Conservation (phyloP, 1,139 yeast species). For the Diutina siamensis region DNA sequence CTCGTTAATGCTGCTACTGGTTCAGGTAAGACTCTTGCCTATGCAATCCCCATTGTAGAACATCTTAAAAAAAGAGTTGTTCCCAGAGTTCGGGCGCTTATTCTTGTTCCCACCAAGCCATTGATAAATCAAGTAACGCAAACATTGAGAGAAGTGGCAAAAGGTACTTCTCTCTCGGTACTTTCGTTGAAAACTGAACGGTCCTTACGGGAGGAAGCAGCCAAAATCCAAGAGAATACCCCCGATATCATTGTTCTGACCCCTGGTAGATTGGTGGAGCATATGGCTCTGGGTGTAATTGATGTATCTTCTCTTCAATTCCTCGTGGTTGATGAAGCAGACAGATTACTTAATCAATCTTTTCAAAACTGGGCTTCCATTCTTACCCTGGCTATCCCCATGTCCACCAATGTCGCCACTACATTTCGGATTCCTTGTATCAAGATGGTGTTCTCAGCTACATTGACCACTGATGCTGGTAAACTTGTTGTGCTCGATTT, state of each 20-base stretch:
- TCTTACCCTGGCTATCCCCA: conserved; percentile 16
- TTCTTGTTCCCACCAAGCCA: conserved; percentile 86
- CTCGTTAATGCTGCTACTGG: conserved; percentile 94
- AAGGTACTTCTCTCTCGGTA: conserved; percentile 55
- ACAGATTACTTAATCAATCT: conserved; percentile 75
- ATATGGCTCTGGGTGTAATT: conserved; percentile 34
- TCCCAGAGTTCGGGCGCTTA: conserved; percentile 63
- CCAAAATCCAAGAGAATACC: conserved; percentile 27
- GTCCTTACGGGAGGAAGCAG: conserved; percentile 57
- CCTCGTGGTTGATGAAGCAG: conserved; percentile 91
- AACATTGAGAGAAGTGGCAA: conserved; percentile 47
- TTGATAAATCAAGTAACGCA: conserved; percentile 70
- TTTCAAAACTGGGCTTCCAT: conserved; percentile 88
- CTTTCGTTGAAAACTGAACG: conserved; percentile 48
- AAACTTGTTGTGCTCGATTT: conserved; percentile 64
- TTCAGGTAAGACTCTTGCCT: conserved; percentile 91
- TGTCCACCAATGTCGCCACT: background rate
- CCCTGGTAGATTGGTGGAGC: conserved; percentile 94
- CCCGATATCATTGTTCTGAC: conserved; percentile 82
- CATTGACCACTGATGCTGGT: conserved; percentile 88
- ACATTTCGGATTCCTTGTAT: conserved; percentile 8
- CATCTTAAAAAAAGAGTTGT: conserved; percentile 51
- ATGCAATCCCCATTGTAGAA: conserved; percentile 74
- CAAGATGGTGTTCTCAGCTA: conserved; percentile 83
- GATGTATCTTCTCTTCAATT: conserved; percentile 44